Evolutionary conservation across 2,329 filamentous ascomycete genomes (phyloP), one percentile per base, ranked within the genome.

Genomic region (Endothia cerciana): DNA sequence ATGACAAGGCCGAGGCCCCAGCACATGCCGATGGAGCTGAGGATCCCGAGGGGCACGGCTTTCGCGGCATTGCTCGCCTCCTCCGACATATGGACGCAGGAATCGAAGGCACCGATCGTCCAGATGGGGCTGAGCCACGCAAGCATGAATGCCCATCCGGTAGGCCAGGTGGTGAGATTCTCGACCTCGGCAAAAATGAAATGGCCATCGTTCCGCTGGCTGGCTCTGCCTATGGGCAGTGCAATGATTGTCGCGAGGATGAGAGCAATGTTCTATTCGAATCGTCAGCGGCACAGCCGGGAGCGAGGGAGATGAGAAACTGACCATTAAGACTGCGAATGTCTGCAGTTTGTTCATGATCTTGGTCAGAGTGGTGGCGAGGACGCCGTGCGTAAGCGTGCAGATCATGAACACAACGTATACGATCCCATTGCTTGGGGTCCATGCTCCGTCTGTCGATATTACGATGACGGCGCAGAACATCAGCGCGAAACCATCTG

Each of bases 101-200:
- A 82, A 70, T 87, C 85, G 68, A 87, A 87, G 1, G 79, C 81
- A n/a, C 79, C 79, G 45, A 84, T 84, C 0, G 85, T 86, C 87
- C 87, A 89, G 67, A 89, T 88, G 0, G 87, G 87, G 38, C 79
- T 81, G 25, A 89, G 77, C 84, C 86, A 89, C 0, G 84, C 77
- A 1, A 89, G 75, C 77, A 89, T 86, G 69, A 88, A 89, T 0
- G 83, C 77, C 82, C 84, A 86, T 0, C 83, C 83, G 0, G 78
- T 79, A 3, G 84, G 83, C 84, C 87, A 89, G 0, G 81, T 82
- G 0, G 85, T 87, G 2, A 85, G 74, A 69, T 89, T 89, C 19
- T 84, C 81, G 1, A 82, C 77, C n/a, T 84, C 76, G 0, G 80
- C 78, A 70, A 88, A 89, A 41, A 89, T 85, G 68, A 81, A 88